phyloP scores from a whole-genome alignment of 2,329 filamentous ascomycete species.

The Remersonia thermophila region DNA sequence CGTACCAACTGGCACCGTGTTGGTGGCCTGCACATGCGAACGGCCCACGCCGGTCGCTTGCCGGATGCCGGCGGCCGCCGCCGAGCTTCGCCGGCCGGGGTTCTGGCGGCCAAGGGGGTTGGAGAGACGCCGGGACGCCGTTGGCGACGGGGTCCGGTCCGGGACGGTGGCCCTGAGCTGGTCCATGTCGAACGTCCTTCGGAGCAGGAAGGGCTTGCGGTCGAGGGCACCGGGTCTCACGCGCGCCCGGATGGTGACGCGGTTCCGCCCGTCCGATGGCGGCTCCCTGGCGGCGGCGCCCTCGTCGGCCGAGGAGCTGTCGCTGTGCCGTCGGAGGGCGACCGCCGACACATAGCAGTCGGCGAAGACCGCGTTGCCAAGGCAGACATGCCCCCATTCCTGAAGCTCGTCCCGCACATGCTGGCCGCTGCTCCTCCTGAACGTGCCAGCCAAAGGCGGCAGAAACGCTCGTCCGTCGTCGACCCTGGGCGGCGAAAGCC shows the following conservation, averaged over 20 bases:
- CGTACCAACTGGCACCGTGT: slow-evolving; percentile 36
- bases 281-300: slow-evolving; percentile 1
- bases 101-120: slow-evolving; percentile 4
- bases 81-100: slow-evolving; percentile 8
- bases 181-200: slow-evolving; percentile 33
- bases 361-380: slow-evolving; percentile 28
- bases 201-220: slow-evolving; percentile 34
- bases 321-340: slow-evolving; percentile 25
- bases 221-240: slow-evolving; percentile 30
- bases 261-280: slow-evolving; percentile 3
- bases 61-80: slow-evolving; percentile 2
- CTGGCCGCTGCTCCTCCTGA: slow-evolving; percentile 14
- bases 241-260: slow-evolving; percentile 30
- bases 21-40: slow-evolving; percentile 18
- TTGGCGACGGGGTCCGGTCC: slow-evolving; percentile 16
- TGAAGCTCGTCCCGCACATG: slow-evolving; percentile 25
- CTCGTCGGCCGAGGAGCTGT: slow-evolving; percentile 13
- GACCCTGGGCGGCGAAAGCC: slow-evolving; percentile 6
- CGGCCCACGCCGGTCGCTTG: slow-evolving; percentile 15
- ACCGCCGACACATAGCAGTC: slow-evolving; percentile 35
- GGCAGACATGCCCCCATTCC: slow-evolving; percentile 30
- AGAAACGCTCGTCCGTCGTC: slow-evolving; percentile 19
- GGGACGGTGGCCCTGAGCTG: slow-evolving; percentile 13
- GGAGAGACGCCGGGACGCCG: slow-evolving; percentile 9
- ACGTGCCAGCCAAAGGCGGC: slow-evolving; percentile 5